Evolutionary conservation across 192 early-diverging fungal species (phyloP).

Genomic region (Coemansia sp.): DNA sequence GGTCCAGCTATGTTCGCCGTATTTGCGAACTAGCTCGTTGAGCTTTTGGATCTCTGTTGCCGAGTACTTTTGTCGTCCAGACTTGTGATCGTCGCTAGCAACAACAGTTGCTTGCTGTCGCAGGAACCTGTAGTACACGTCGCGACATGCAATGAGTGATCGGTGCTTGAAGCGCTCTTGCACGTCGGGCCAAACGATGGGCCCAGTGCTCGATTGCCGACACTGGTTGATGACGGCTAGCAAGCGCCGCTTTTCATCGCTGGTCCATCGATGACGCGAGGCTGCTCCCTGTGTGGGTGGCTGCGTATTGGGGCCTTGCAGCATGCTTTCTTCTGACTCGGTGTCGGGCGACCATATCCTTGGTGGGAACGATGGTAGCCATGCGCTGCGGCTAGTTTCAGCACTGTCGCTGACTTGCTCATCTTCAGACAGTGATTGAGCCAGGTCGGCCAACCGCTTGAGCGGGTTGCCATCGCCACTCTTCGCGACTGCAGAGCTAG

Average conservation of each 20-base stretch:
- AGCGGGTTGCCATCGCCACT: neutral
- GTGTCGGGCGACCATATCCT: neutral
- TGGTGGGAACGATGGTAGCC: neutral
- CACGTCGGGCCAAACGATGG: constrained; percentile 5
- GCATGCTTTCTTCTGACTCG: neutral
- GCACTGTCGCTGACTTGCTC: neutral
- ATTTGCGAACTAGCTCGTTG: constrained; percentile 5
- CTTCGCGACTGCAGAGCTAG: neutral
- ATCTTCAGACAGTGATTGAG: neutral
- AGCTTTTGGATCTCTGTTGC: neutral
- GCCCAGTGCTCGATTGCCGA: neutral
- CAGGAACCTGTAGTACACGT: neutral
- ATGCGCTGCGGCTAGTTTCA: neutral
- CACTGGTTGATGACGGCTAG: neutral
- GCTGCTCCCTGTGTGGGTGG: neutral
- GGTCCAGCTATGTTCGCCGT: constrained; percentile 33
- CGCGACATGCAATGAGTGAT: neutral
- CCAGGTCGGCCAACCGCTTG: neutral
- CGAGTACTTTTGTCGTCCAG: neutral
- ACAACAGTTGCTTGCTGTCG: neutral
- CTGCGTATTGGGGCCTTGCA: neutral
- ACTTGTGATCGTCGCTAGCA: neutral
- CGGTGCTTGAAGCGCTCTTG: neutral
- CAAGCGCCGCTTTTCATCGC: neutral
- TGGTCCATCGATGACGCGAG: constrained; percentile 1